Conservation (phyloP, 2,329 filamentous ascomycete genomes). For the Cryphonectria parasitica region DNA sequence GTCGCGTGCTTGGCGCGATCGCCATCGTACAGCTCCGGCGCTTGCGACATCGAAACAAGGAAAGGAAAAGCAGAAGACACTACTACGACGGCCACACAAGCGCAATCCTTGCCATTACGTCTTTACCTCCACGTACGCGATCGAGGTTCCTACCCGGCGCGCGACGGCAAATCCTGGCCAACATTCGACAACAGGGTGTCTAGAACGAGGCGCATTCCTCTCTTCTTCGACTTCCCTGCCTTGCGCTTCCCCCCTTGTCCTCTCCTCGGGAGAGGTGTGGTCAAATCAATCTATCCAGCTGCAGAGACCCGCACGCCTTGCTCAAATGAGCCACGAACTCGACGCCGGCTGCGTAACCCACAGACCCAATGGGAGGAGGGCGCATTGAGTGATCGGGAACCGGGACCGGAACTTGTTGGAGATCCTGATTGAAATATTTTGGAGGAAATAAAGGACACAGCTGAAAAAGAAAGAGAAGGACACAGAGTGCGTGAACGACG, state of each 20-base stretch:
- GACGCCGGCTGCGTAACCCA: constrained; percentile 49
- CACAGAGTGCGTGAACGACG: neutral
- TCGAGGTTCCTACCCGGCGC: neutral
- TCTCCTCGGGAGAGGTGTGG: constrained; percentile 35
- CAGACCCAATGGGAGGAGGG: constrained; percentile 48
- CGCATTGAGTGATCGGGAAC: constrained; percentile 42
- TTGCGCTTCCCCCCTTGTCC: neutral
- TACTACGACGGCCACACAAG: neutral
- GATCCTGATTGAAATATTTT: constrained; percentile 27
- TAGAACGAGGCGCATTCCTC: constrained; percentile 3
- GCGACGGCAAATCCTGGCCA: constrained; percentile 17
- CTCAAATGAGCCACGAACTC: constrained; percentile 47
- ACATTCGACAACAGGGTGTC: constrained; percentile 8
- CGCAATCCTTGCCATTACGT: neutral
- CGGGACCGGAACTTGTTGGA: constrained; percentile 34
- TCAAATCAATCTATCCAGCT: constrained; percentile 40
- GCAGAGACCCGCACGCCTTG: constrained; percentile 47
- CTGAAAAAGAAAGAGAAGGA: neutral
- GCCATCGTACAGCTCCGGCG: neutral
- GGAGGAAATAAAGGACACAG: constrained; percentile 8
- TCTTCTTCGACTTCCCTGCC: neutral
- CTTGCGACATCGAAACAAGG: neutral
- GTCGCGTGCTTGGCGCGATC: constrained; percentile 23
- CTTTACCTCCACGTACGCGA: constrained; percentile 1
- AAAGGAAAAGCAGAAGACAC: neutral